These are phyloP conservation scores for Margaritispora aquatica DNA, from an alignment of 495 filamentous ascomycete species.

Conservation along the genomic window DNA sequence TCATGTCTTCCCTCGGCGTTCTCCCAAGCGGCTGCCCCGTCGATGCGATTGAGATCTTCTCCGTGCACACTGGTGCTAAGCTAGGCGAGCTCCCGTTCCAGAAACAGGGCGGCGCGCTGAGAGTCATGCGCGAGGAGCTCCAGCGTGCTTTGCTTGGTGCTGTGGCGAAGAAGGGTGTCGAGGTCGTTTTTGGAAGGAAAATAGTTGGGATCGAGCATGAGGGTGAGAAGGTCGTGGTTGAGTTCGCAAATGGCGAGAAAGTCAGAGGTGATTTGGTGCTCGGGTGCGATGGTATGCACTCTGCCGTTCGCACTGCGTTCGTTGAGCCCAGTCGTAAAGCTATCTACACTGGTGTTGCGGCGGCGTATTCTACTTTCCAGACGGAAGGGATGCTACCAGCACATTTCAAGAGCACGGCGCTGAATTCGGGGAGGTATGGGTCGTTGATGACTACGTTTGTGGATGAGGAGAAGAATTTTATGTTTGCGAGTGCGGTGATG, in stretches of 20 bases:
- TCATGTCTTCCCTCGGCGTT: constrained; percentile 47
- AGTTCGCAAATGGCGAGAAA: constrained; percentile 43
- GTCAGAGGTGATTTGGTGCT: constrained; percentile 47
- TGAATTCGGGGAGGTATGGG: constrained; percentile 41
- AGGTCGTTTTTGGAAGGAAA: constrained; percentile 29
- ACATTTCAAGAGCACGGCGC: constrained; percentile 26
- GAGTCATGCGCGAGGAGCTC: constrained; percentile 42
- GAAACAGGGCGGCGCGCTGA: constrained; percentile 37
- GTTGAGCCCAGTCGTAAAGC: constrained; percentile 43
- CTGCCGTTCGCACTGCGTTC: constrained; percentile 43
- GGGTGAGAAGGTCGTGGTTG: constrained; percentile 32
- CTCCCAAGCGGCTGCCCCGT: constrained; percentile 32
- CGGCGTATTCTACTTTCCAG: constrained; percentile 44
- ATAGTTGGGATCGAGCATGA: constrained; percentile 17
- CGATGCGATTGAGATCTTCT: constrained; percentile 36
- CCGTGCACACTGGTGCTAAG: constrained; percentile 41
- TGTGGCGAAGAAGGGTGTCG: constrained; percentile 25
- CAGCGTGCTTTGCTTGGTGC: constrained; percentile 39
- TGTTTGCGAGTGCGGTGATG: constrained; percentile 48
- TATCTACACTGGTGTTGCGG: constrained; percentile 50
- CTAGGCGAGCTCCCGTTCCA: constrained; percentile 36
- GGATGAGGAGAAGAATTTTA: constrained; percentile 38
- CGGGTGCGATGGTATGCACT: constrained; percentile 62
- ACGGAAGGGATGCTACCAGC: constrained; percentile 23
- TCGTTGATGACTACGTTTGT: constrained; percentile 48